Conservation (phyloP, 2,329 filamentous ascomycete genomes). For the Diaporthe ilicicola region DNA sequence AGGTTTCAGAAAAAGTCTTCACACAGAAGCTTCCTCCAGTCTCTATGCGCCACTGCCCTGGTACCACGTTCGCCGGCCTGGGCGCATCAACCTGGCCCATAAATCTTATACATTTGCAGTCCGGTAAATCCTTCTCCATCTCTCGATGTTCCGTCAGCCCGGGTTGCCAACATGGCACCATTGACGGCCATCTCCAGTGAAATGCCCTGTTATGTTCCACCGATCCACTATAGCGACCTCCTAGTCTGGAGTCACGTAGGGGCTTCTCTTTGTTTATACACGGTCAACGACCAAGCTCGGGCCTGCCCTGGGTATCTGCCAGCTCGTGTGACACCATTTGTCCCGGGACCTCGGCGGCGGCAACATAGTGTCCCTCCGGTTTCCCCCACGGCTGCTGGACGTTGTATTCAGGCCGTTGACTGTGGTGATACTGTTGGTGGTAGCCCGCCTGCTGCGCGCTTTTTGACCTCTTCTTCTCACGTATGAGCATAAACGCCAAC, state of each 20-base stretch:
- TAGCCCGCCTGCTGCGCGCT: background rate
- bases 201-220: background rate
- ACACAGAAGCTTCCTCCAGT: no score
- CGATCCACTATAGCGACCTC: background rate
- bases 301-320: background rate
- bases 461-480: background rate
- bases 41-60: no score
- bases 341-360: background rate
- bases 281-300: background rate
- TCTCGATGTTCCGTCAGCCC: background rate
- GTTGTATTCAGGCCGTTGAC: no score
- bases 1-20: no score
- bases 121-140: background rate
- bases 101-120: background rate
- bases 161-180: background rate
- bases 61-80: background rate
- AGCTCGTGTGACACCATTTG: background rate
- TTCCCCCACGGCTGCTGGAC: background rate
- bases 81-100: background rate
- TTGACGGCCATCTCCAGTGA: background rate
- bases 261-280: background rate
- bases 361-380: background rate
- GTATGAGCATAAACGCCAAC: background rate
- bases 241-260: no score
- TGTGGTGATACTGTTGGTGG: background rate